Conservation (phyloP, 768 basidiomycete species). For the Sporobolomyces pararoseus region DNA sequence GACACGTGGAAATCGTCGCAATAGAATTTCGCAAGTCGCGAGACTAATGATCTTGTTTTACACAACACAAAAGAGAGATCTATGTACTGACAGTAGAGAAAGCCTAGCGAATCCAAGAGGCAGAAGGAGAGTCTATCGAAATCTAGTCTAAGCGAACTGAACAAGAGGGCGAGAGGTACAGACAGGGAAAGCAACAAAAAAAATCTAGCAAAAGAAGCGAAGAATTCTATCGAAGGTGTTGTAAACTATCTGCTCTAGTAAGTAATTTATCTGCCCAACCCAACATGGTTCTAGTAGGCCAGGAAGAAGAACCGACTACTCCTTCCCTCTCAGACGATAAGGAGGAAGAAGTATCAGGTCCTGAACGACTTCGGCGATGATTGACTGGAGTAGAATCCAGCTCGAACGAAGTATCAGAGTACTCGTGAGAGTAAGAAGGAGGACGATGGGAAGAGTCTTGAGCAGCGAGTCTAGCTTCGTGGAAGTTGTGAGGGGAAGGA, state of each 20-base stretch:
- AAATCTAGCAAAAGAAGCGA: too few relatives aligned
- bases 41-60: too few relatives aligned
- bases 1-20: too few relatives aligned
- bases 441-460: slow-evolving; percentile 1
- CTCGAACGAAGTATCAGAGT: not conserved
- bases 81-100: not conserved
- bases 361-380: slow-evolving; percentile 5
- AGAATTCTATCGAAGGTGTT: too few relatives aligned
- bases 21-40: too few relatives aligned
- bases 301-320: not conserved
- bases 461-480: not conserved
- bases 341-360: not conserved
- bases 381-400: not conserved
- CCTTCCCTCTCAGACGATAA: not conserved
- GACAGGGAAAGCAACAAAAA: too few relatives aligned
- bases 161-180: too few relatives aligned
- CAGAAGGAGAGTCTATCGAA: not conserved
- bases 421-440: slow-evolving; percentile 9
- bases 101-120: not conserved
- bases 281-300: slow-evolving; percentile 7
- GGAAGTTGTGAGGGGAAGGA: not conserved
- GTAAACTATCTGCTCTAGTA: not conserved
- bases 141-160: too few relatives aligned
- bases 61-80: too few relatives aligned
- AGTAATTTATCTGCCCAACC: slow-evolving; percentile 4